Evolutionary conservation across 2,329 filamentous ascomycete genomes (phyloP).

Genomic region (Phialophora expanda): DNA sequence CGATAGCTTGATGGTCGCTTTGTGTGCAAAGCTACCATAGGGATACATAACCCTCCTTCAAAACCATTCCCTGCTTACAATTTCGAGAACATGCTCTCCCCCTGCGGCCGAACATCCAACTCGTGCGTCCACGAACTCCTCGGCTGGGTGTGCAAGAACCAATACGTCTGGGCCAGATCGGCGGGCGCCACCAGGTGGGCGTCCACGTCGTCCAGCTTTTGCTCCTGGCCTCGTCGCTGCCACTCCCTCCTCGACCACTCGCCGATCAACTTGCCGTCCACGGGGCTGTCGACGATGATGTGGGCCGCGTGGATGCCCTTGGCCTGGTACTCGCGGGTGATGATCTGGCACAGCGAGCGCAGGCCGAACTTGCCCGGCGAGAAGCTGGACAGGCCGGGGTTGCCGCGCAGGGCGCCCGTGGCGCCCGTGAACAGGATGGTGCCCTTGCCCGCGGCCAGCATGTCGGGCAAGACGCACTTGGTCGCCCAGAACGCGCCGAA

Average conservation of each 20-base stretch:
- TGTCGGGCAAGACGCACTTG: slow-evolving; percentile 34
- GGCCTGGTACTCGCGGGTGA: slow-evolving; percentile 62
- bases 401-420: slow-evolving; percentile 33
- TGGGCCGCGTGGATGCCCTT: slow-evolving; percentile 62
- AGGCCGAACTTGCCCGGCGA: slow-evolving; percentile 51
- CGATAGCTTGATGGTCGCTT: not conserved
- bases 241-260: slow-evolving; percentile 31
- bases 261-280: slow-evolving; percentile 49
- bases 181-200: slow-evolving; percentile 25
- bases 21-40: not conserved
- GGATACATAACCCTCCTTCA: not conserved
- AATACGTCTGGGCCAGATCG: slow-evolving; percentile 62
- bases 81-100: slow-evolving; percentile 36
- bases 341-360: slow-evolving; percentile 56
- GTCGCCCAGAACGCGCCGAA: slow-evolving; percentile 38
- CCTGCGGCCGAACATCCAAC: slow-evolving; percentile 54
- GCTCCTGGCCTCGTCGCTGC: slow-evolving; percentile 21
- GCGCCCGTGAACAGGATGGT: slow-evolving; percentile 35
- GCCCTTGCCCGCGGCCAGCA: slow-evolving; percentile 32
- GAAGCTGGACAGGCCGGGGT: slow-evolving; percentile 33
- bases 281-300: slow-evolving; percentile 60
- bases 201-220: slow-evolving; percentile 31
- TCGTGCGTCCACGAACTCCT: slow-evolving; percentile 60
- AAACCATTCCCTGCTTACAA: slow-evolving; percentile 9
- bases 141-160: slow-evolving; percentile 60